phyloP scores from a whole-genome alignment of 129 eudicot genomes.

The Mikania micrantha region DNA sequence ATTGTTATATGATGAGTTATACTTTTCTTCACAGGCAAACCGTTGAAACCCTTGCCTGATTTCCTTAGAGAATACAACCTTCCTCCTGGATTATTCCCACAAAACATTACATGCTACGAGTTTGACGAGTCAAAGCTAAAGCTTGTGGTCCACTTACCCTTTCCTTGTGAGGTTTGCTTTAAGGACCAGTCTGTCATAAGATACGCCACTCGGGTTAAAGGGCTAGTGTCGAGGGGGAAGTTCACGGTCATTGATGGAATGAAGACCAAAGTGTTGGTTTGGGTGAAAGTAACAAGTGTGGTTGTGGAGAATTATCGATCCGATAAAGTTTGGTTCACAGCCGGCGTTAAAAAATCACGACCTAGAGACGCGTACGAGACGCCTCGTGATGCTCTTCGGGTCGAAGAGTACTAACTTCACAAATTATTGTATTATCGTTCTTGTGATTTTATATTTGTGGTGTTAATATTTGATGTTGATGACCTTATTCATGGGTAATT shows the following conservation, averaged over 20 bases:
- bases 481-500: conserved; percentile 27
- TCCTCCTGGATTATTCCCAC: conserved; percentile 77
- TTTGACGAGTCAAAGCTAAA: conserved; percentile 60
- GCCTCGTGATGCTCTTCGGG: conserved; percentile 50
- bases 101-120: conserved; percentile 71
- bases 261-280: conserved; percentile 74
- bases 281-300: conserved; percentile 70
- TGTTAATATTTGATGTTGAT: conserved; percentile 26
- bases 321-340: conserved; percentile 74
- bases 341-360: conserved; percentile 74
- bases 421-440: neutral
- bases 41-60: conserved; percentile 55
- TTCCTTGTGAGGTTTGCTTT: conserved; percentile 67
- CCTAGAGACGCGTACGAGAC: conserved; percentile 60
- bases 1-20: neutral
- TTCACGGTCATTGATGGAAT: conserved; percentile 63
- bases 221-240: conserved; percentile 64
- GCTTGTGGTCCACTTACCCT: conserved; percentile 61
- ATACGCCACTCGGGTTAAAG: conserved; percentile 65
- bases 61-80: conserved; percentile 77
- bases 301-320: conserved; percentile 58
- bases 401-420: conserved; percentile 52
- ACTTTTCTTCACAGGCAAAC: conserved; percentile 50
- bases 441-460: conserved; percentile 2
- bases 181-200: conserved; percentile 67